Conservation (phyloP, 2,329 filamentous ascomycete genomes). For the Neonectria ditissima region DNA sequence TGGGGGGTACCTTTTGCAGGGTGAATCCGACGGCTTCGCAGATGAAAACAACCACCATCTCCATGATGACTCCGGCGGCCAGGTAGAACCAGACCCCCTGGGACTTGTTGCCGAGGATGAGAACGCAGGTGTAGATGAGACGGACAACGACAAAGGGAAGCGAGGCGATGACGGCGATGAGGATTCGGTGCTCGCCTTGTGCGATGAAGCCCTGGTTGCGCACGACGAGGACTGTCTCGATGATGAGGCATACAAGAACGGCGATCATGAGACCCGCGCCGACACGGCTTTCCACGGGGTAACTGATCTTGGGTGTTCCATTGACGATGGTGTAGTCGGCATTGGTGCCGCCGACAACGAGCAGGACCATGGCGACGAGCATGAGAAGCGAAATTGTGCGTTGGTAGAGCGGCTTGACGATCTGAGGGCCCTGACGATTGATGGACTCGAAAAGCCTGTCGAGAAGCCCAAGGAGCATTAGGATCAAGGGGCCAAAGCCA, state of each 20-base stretch:
- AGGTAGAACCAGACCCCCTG: conserved; percentile 49
- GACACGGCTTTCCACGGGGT: conserved; percentile 43
- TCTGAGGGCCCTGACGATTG: conserved; percentile 50
- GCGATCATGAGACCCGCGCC: conserved; percentile 49
- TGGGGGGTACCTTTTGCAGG: conserved; percentile 39
- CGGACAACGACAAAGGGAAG: conserved; percentile 51
- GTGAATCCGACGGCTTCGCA: conserved; percentile 48
- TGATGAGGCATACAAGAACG: conserved; percentile 55
- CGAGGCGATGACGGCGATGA: conserved; percentile 55
- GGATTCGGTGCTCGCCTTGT: conserved; percentile 66
- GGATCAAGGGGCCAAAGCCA: conserved; percentile 60
- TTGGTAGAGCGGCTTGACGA: conserved; percentile 47
- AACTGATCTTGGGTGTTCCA: conserved; percentile 43
- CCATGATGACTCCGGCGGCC: conserved; percentile 49
- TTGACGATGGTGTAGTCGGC: conserved; percentile 39
- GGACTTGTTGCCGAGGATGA: conserved; percentile 45
- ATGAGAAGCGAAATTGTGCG: conserved; percentile 57
- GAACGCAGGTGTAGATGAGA: conserved; percentile 46
- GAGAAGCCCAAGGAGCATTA: conserved; percentile 52
- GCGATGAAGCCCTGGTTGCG: conserved; percentile 54
- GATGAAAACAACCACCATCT: conserved; percentile 49
- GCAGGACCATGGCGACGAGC: conserved; percentile 52
- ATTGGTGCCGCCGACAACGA: conserved; percentile 49
- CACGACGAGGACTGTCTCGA: conserved; percentile 54
- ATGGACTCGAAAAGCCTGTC: conserved; percentile 59